phyloP scores from a whole-genome alignment of 257 asterid species.

The Solanum pimpinellifolium region DNA sequence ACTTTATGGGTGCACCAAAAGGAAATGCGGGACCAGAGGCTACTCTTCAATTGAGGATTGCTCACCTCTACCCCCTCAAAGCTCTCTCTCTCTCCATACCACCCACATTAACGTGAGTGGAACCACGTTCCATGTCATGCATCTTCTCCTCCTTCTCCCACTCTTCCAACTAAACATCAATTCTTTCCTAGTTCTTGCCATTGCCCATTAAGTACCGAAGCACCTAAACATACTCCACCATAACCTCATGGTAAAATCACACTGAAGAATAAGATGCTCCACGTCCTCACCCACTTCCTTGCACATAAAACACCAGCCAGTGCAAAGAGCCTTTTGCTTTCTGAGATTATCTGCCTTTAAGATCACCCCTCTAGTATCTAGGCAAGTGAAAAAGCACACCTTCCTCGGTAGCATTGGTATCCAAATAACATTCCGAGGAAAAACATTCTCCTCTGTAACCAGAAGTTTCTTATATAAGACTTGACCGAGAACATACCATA shows the following conservation, averaged over 20 bases:
- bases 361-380: background rate
- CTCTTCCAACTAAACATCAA: background rate
- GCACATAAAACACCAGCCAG: background rate
- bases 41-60: background rate
- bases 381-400: background rate
- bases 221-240: background rate
- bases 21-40: background rate
- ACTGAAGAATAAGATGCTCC: background rate
- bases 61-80: background rate
- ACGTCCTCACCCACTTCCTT: background rate
- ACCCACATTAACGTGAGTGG: background rate
- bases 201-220: background rate
- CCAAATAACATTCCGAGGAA: background rate
- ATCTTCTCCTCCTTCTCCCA: background rate
- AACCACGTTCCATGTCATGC: background rate
- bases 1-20: background rate
- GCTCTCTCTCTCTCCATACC: background rate
- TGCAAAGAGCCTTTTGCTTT: background rate
- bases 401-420: background rate
- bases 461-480: background rate
- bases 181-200: background rate
- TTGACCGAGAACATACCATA: background rate
- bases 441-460: background rate
- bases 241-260: background rate
- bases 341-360: background rate